These are phyloP conservation scores for Penicillium crystallinum DNA, from an alignment of 495 filamentous ascomycete genomes.

Conservation along the genomic window DNA sequence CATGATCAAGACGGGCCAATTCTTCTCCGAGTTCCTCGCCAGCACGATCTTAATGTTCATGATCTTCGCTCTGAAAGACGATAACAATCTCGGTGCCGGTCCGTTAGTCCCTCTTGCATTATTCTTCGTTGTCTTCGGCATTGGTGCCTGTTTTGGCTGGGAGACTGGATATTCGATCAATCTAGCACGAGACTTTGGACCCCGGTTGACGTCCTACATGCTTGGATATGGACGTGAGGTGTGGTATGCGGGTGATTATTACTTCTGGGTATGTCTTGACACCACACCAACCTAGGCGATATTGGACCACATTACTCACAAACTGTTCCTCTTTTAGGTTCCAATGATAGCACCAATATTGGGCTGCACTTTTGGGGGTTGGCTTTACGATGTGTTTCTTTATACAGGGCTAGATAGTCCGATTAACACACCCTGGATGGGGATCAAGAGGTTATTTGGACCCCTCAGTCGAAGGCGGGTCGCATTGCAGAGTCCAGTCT, in stretches of 20 bases:
- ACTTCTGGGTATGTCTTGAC: constrained; percentile 52
- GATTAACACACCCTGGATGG: constrained; percentile 54
- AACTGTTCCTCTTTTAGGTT: constrained; percentile 19
- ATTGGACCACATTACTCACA: not conserved
- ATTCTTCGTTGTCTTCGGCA: constrained; percentile 61
- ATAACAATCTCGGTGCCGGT: constrained; percentile 46
- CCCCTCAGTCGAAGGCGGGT: constrained; percentile 15
- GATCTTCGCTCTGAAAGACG: constrained; percentile 62
- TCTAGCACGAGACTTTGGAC: constrained; percentile 62
- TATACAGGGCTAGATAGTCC: constrained; percentile 53
- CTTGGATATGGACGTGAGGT: constrained; percentile 61
- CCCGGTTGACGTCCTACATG: constrained; percentile 55
- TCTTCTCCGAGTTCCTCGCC: constrained; percentile 62
- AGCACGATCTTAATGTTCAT: constrained; percentile 59
- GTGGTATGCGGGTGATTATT: constrained; percentile 57
- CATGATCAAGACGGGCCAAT: constrained; percentile 52
- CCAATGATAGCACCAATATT: constrained; percentile 55
- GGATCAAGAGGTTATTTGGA: constrained; percentile 41
- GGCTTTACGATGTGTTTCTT: constrained; percentile 57
- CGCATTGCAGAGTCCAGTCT: constrained; percentile 22
- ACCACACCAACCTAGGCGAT: not conserved
- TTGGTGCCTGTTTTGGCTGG: constrained; percentile 65
- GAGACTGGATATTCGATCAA: constrained; percentile 69
- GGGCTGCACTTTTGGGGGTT: constrained; percentile 55
- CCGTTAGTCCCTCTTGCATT: constrained; percentile 49